phyloP scores from a whole-genome alignment of 2,329 filamentous ascomycete genomes.

The Cladosporium cucumerinum region DNA sequence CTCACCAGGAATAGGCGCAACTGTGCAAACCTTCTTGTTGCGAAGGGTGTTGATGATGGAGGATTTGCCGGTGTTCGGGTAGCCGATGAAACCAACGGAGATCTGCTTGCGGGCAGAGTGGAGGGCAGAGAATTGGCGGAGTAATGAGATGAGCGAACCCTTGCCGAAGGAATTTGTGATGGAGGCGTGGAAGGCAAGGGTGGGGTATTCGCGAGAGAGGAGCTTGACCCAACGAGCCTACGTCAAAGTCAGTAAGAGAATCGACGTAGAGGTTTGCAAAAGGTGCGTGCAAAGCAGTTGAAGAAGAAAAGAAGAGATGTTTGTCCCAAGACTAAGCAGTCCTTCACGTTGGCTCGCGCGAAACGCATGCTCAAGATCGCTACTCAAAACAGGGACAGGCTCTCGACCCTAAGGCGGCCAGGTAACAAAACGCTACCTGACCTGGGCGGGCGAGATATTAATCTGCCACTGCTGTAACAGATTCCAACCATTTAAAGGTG shows the following conservation, averaged over 20 bases:
- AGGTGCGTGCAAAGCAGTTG: neutral
- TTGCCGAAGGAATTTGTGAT: conserved; percentile 98
- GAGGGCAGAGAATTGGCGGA: conserved; percentile 87
- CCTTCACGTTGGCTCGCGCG: conserved; percentile 79
- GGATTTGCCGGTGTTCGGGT: conserved; percentile 93
- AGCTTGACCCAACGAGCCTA: conserved; percentile 90
- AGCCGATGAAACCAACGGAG: conserved; percentile 82
- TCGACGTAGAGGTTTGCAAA: conserved; percentile 1
- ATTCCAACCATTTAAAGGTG: conserved; percentile 68
- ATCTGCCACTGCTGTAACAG: conserved; percentile 99
- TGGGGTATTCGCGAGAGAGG: conserved; percentile 87
- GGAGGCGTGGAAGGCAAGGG: conserved; percentile 87
- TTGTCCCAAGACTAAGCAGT: conserved; percentile 99
- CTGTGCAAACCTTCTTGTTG: conserved; percentile 89
- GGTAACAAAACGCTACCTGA: conserved; percentile 81
- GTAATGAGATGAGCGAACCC: conserved; percentile 84
- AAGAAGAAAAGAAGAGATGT: conserved; percentile 53
- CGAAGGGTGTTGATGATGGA: conserved; percentile 95
- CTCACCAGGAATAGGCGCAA: conserved; percentile 92
- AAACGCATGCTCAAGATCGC: conserved; percentile 65
- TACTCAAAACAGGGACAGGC: conserved; percentile 95
- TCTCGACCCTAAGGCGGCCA: conserved; percentile 65
- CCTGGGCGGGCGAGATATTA: conserved; percentile 68
- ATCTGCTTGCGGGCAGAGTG: conserved; percentile 93
- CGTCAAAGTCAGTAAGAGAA: conserved; percentile 15